Base-by-base conservation (phyloP, 2,329 filamentous ascomycete genomes). In the Ophiostoma montium region DNA sequence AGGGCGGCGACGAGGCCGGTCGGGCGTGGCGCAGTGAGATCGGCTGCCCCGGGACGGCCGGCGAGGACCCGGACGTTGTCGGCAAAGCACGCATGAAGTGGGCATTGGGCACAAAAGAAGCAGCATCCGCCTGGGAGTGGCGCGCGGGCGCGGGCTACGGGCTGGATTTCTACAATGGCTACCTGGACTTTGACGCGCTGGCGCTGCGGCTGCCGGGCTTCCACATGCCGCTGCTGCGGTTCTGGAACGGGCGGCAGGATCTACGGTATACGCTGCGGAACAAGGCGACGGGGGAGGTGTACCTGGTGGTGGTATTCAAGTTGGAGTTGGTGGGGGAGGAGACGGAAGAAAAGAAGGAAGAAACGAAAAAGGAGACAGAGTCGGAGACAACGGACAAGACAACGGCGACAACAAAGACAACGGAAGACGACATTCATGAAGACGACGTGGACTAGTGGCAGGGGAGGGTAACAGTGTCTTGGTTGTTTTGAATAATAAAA, bases 251-350 rank as follows among this genome's bases (percentile, higher is more conserved):
- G 0, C 82, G 88, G 66, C 83, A 89, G 66, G 77, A 78, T 12
- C 66, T 87, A 45, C 74, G 84, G 83, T 95, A 96, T 66, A 86
- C 94, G 51, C 74, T 96, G 60, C 90, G 89, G 61, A 85, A 95
- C 65, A 78, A 78, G 53, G 65, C 71, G 19, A 90, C 85, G 0
- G 76, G 76, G 44, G 75, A 85, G 32, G 74, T 86, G 15, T 86
- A 95, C 57, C 78, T 95, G 30, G 86, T 90, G 42, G 71, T 96
- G 15, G 66, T 87, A 5, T 90, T 96, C 62, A 83, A 81, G 16
- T 70, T 95, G 4, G 72, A 92, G 52, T 74, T 82, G 9, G 80
- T 77, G 49, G 80, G 85, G 43, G 72, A 82, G 32, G 71, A 77
- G 54, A 74, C 78, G 52, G 70, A 79, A 46, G 77, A 76, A 1